Evolutionary conservation across 441 rosid genomes (phyloP).

Genomic region (Gossypium davidsonii): DNA sequence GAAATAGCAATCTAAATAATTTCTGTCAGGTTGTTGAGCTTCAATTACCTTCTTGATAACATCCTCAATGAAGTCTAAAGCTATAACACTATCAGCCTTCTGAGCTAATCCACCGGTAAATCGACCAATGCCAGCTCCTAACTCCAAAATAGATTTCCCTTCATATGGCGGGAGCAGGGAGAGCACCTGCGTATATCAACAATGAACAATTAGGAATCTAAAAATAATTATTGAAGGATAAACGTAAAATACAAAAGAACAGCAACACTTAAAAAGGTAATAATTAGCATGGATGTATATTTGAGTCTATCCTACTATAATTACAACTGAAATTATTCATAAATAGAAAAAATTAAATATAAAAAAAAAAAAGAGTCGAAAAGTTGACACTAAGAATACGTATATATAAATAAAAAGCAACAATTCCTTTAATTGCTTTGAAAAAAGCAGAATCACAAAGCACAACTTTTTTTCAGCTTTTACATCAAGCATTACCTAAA

Average conservation of each 20-base stretch:
- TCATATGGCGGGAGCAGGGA: conserved; percentile 73
- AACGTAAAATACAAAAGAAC: not conserved
- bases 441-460: not conserved
- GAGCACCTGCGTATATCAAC: conserved; percentile 45
- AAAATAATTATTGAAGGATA: not conserved
- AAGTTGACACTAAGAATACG: not conserved
- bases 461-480: not conserved
- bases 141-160: conserved; percentile 72
- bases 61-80: conserved; percentile 81
- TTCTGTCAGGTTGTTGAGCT: not conserved
- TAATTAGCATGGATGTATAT: not conserved
- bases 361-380: not conserved
- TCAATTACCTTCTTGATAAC: conserved; percentile 67
- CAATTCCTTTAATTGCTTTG: not conserved
- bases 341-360: not conserved
- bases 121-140: conserved; percentile 95
- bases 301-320: not conserved
- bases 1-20: not conserved
- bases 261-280: not conserved
- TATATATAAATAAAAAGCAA: not conserved
- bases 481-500: not conserved
- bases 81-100: conserved; percentile 71
- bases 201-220: not conserved
- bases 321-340: not conserved
- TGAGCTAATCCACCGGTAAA: conserved; percentile 82